Evolutionary conservation across 495 filamentous ascomycete genomes (phyloP).

Genomic region (Bombardia bombarda): DNA sequence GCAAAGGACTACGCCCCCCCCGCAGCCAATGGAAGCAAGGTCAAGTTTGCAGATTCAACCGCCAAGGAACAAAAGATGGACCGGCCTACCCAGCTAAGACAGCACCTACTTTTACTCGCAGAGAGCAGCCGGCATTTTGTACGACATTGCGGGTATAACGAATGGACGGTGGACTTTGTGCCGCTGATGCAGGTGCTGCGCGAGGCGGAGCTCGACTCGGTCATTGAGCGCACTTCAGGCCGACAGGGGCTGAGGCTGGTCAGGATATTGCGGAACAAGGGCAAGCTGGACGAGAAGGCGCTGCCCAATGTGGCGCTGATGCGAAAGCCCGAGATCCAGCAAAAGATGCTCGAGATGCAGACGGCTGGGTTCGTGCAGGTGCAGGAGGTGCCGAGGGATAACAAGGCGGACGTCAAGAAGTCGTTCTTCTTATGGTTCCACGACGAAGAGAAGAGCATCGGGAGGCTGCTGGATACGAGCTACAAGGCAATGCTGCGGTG

Average conservation of each 20-base stretch:
- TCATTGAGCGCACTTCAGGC: conserved; percentile 69
- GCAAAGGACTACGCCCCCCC: conserved; percentile 8
- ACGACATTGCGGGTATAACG: conserved; percentile 51
- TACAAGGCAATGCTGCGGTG: conserved; percentile 88
- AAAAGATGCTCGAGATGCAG: conserved; percentile 73
- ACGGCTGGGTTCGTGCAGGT: conserved; percentile 74
- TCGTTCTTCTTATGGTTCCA: conserved; percentile 89
- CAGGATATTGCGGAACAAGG: conserved; percentile 73
- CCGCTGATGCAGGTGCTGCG: conserved; percentile 58
- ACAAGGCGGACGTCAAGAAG: conserved; percentile 62
- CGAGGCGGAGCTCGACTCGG: conserved; percentile 66
- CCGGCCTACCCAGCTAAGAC: conserved; percentile 54
- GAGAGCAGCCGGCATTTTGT: conserved; percentile 65
- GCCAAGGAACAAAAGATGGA: conserved; percentile 32
- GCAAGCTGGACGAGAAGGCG: conserved; percentile 86
- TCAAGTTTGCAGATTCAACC: conserved; percentile 22
- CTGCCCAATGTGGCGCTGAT: conserved; percentile 66
- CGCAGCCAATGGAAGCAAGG: conserved; percentile 20
- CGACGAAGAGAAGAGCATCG: conserved; percentile 60
- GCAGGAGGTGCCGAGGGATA: conserved; percentile 86
- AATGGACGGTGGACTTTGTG: conserved; percentile 75
- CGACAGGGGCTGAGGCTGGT: conserved; percentile 65
- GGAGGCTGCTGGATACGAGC: conserved; percentile 60
- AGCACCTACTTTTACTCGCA: conserved; percentile 67
- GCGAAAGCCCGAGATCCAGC: conserved; percentile 70